These are phyloP conservation scores for Domatiomyces catenatus DNA, from an alignment of 2,329 filamentous ascomycete species.

Conservation along the genomic window DNA sequence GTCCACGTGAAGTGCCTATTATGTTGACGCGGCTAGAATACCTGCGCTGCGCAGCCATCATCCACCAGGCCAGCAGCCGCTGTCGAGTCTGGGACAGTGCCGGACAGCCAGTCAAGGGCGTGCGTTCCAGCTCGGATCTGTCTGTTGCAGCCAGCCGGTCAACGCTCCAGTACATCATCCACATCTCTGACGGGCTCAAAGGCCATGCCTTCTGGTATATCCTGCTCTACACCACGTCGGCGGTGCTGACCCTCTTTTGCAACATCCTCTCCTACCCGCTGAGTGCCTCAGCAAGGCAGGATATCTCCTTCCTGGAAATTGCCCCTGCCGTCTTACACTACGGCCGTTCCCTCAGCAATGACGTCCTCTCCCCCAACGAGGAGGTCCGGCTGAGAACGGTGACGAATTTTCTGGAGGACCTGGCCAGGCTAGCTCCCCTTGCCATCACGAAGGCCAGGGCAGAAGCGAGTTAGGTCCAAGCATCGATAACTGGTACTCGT, in stretches of 20 bases:
- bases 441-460: neutral
- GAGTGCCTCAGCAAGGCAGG: slow-evolving; percentile 23
- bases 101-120: slow-evolving; percentile 28
- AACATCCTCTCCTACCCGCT: slow-evolving; percentile 30
- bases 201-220: slow-evolving; percentile 30
- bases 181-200: neutral
- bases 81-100: slow-evolving; percentile 30
- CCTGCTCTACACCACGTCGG: slow-evolving; percentile 42
- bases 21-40: slow-evolving; percentile 40
- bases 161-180: slow-evolving; percentile 33
- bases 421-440: neutral
- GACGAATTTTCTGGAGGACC: neutral
- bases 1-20: slow-evolving; percentile 28
- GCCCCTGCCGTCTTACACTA: neutral
- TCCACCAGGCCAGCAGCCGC: slow-evolving; percentile 40
- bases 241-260: slow-evolving; percentile 40
- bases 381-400: neutral
- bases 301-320: neutral
- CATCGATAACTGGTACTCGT: slow-evolving; percentile 17
- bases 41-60: slow-evolving; percentile 39
- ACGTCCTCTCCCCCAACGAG: neutral
- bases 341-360: neutral
- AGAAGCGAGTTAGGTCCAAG: neutral
- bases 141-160: slow-evolving; percentile 42
- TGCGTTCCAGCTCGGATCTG: slow-evolving; percentile 38